Base-by-base conservation (phyloP, 108 stramenopile genomes). In the Schizochytrium sp. region DNA sequence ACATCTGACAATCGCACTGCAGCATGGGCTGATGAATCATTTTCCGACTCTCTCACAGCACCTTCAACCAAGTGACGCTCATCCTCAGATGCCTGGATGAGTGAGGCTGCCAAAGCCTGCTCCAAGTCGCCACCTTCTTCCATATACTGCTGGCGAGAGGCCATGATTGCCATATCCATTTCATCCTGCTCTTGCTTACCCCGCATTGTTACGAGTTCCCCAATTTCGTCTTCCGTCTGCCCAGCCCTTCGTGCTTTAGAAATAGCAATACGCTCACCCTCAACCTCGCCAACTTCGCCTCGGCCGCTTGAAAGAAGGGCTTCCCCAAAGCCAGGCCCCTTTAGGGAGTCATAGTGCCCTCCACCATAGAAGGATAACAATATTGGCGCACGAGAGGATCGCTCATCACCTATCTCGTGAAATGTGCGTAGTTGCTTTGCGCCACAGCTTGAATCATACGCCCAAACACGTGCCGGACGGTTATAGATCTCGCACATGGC, bases 401-500 rank as follows among this genome's bases (percentile, higher is more conserved):
- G 19, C 3, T 3, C 13, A 1, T 38, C 44, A 40, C 61, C 59
- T 17, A 76, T 57, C 69, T 93, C 93, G 72, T 93, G 93, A 44
- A 94, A 93, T 15, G 93, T 93, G 46, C 93, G 92, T 40, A 94
- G 90, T 12, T 73, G 72, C 61, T 47, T 58, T 7, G 94, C 93
- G 50, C 93, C 93, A 15, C n/a, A 50, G 58, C 7, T 61, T 56
- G 89, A 44, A 58, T 93, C 92, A 55, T 89, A 92, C 38, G 91
- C 88, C 92, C 91, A 98, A 19, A 99, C 96, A 90, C 97, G 96
- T 56, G 97, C 94, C 38, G 95, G 95, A 53, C 98, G 93, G 88
- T 97, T 96, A 94, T 97, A 98, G 46, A 99, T 89, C 94, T 99
- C 98, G 61, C 94, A 95, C 61, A 97, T 93, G 61, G 98, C 98